Base-by-base conservation (phyloP, 257 asterid genomes). In the Marsdenia floribunda region DNA sequence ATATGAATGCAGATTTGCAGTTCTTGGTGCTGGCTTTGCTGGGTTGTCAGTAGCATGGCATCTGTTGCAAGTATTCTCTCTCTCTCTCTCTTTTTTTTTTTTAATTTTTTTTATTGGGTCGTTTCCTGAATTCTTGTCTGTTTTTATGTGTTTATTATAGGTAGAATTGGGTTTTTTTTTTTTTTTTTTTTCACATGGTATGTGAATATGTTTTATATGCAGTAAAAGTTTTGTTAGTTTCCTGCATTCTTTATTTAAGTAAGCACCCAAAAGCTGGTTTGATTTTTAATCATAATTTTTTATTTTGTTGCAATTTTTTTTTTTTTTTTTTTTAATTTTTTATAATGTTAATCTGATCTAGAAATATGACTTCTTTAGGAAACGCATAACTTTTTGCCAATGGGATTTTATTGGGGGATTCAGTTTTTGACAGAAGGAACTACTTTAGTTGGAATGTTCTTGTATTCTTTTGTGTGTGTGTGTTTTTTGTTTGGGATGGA, bases 11-110 rank as follows among this genome's bases (percentile, higher is more conserved):
- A 95, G 99, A 73, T 88, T 79, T 78, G 99, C 98, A 74, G 90
- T 95, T 84, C 96, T 95, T 80, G 99, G 99, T 68, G 99, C 99
- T 78, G 99, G 99, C 58, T 92, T 92, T 86, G 98, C 99, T 80
- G 99, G 99, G 69, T 77, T 95, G 72, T 92, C 98, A 75, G 96
- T 95, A 35, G 88, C 84, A 78, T 95, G 97, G 96, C 92, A 95
- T 86, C 86, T 95, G 87, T 90, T 95, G 85, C 93, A 85, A 57
- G 98, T 90, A 83, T 40, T 55, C 59, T 54, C 73, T 72, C 75
- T 22, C 75, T 49, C 16, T 54, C 42, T 42, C 3, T 22, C 0
- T 37, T 6, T 15, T n/a, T n/a, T n/a, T n/a, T n/a, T n/a, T n/a
- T n/a, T n/a, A n/a, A n/a, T n/a, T n/a, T n/a, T n/a, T 26, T 70